A percentile compares a stretch with the other conserved stretches of the same genome.
phyloP scores from a whole-genome alignment of 208 protist species.

The Wallacemonas collosoma region DNA sequence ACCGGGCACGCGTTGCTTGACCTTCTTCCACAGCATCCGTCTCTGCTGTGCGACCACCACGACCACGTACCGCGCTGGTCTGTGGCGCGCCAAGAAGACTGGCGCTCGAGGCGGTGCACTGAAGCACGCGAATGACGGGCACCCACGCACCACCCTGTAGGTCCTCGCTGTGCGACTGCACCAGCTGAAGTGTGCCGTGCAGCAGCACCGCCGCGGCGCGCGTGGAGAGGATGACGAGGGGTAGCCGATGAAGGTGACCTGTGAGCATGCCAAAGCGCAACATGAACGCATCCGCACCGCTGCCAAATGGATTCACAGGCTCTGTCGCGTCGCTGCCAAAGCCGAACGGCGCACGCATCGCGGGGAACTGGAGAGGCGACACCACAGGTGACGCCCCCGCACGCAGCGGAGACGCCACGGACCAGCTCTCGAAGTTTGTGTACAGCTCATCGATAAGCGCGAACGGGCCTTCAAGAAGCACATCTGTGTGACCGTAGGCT shows the following conservation, averaged over 20 bases:
- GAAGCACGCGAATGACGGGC: conserved; percentile 45
- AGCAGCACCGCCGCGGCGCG: conserved; percentile 20
- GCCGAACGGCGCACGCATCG: background rate
- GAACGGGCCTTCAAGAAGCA: conserved; percentile 33
- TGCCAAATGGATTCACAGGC: background rate
- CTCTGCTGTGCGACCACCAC: background rate
- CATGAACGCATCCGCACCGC: no score
- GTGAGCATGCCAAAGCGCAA: background rate
- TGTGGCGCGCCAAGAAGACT: background rate
- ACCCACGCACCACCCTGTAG: conserved; percentile 55
- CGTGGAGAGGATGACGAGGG: conserved; percentile 9
- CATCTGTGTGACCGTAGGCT: background rate
- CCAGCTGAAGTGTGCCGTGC: conserved; percentile 50
- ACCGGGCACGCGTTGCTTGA: background rate
- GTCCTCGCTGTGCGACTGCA: conserved; percentile 62
- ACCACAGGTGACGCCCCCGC: background rate
- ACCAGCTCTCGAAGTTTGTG: conserved; percentile 8
- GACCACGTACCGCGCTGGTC: background rate
- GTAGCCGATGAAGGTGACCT: background rate
- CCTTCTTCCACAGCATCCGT: background rate
- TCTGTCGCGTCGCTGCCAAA: background rate
- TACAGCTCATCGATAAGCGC: conserved; percentile 33
- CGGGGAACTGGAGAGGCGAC: conserved; percentile 7
- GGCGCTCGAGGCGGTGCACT: conserved; percentile 32
- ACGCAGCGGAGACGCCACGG: conserved; percentile 6